Evolutionary conservation across 2,329 filamentous ascomycete species (phyloP).

Genomic region (Penicillium sp.): DNA sequence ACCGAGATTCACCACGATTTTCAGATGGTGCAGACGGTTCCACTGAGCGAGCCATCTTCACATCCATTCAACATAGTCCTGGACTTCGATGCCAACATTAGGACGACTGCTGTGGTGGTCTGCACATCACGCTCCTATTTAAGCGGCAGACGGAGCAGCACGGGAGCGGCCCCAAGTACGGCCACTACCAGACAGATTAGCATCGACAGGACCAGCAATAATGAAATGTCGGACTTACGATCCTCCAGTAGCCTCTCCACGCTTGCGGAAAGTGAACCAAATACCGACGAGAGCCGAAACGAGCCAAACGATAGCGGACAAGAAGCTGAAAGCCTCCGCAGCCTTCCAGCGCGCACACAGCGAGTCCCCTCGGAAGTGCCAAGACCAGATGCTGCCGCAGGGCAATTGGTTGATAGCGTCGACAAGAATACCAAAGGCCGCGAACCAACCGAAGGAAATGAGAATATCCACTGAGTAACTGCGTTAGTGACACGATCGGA

Average conservation of each 20-base stretch:
- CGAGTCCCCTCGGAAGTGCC: constrained; percentile 53
- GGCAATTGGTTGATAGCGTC: constrained; percentile 52
- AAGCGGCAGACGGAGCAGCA: constrained; percentile 5
- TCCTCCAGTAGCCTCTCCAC: constrained; percentile 12
- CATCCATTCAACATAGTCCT: neutral
- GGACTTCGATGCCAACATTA: neutral
- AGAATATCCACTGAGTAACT: constrained; percentile 58
- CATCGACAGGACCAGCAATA: neutral
- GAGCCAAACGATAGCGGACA: constrained; percentile 70
- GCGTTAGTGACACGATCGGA: constrained; percentile 3
- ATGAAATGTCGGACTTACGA: constrained; percentile 18
- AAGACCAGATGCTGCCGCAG: constrained; percentile 61
- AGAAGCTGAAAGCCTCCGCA: constrained; percentile 68
- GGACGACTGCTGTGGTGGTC: neutral
- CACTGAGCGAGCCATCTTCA: neutral
- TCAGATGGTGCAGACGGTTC: neutral
- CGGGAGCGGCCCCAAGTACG: constrained; percentile 23
- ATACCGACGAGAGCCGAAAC: constrained; percentile 57
- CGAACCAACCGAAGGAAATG: constrained; percentile 69
- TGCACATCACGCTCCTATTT: neutral
- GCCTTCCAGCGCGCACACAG: constrained; percentile 70
- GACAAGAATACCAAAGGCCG: constrained; percentile 65
- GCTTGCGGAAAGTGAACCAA: constrained; percentile 38
- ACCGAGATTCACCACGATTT: constrained; percentile 3
- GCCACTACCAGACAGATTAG: neutral